Evolutionary conservation across 1,139 yeast genomes (phyloP).

Genomic region (Diutina neorugosa): DNA sequence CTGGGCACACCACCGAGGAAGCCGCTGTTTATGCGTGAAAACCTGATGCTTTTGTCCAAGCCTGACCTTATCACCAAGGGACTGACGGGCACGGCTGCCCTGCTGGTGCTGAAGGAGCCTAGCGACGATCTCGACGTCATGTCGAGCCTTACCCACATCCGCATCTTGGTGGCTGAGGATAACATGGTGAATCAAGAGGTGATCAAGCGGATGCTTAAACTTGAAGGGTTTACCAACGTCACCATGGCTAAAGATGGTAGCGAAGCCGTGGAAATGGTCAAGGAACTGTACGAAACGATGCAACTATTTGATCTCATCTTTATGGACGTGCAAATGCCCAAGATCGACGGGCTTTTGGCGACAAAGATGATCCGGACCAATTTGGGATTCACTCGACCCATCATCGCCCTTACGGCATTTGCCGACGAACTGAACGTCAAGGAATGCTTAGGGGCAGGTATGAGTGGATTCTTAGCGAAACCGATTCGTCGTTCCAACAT

Average conservation of each 20-base stretch:
- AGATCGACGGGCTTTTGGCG: constrained; percentile 75
- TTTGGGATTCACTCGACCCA: constrained; percentile 56
- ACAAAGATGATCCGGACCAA: constrained; percentile 61
- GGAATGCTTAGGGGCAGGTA: constrained; percentile 70
- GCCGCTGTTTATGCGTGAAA: not conserved
- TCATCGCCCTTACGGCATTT: constrained; percentile 88
- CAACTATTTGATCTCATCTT: constrained; percentile 59
- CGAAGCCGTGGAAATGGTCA: constrained; percentile 62
- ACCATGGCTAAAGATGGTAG: constrained; percentile 84
- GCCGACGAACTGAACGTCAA: constrained; percentile 79
- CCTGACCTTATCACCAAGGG: constrained; percentile 3
- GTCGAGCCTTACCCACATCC: constrained; percentile 15
- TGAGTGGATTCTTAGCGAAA: constrained; percentile 80
- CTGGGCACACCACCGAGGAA: not conserved
- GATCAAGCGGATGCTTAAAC: constrained; percentile 66
- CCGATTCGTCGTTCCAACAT: constrained; percentile 35
- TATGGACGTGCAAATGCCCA: constrained; percentile 98
- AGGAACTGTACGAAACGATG: constrained; percentile 31
- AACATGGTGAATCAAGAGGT: constrained; percentile 87
- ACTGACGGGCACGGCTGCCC: constrained; percentile 1
- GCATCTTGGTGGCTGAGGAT: constrained; percentile 87
- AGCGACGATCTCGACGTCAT: not conserved
- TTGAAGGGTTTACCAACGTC: constrained; percentile 65
- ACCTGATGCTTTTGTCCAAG: not conserved
- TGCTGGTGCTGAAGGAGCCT: not conserved